Evolutionary conservation across 1,284 basidiomycete species (phyloP).

Genomic region (Dichomitus squalens): DNA sequence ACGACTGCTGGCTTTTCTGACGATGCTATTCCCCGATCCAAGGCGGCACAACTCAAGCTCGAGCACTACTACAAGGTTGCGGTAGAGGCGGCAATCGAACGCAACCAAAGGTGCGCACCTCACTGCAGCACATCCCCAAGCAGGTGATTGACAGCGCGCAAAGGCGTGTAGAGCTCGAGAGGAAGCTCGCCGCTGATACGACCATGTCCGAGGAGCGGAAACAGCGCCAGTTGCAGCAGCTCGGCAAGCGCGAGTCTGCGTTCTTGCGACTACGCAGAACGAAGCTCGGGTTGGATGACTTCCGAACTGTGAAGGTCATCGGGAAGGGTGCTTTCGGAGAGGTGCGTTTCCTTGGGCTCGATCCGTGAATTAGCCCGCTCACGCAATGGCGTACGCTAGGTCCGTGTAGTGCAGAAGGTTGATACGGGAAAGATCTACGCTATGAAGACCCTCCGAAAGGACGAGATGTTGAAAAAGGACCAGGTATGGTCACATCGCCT

Average conservation of each 20-base stretch:
- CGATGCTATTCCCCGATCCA: constrained; percentile 89
- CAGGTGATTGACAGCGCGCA: constrained; percentile 12
- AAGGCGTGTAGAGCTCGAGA: constrained; percentile 93
- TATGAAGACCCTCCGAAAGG: constrained; percentile 98
- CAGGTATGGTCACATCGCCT: constrained; percentile 60
- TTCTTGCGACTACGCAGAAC: constrained; percentile 91
- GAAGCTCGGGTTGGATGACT: constrained; percentile 91
- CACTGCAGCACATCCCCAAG: not conserved
- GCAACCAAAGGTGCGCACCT: constrained; percentile 56
- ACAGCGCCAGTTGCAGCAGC: constrained; percentile 87
- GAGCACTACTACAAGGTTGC: constrained; percentile 98
- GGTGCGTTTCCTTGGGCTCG: constrained; percentile 42
- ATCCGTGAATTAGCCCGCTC: not conserved
- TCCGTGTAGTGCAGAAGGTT: constrained; percentile 93
- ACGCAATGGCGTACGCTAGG: constrained; percentile 46
- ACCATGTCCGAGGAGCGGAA: constrained; percentile 82
- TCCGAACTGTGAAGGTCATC: constrained; percentile 97
- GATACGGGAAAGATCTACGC: constrained; percentile 99
- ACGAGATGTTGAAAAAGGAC: constrained; percentile 99
- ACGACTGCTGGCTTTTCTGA: constrained; percentile 84
- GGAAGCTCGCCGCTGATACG: constrained; percentile 77
- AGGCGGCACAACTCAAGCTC: constrained; percentile 95
- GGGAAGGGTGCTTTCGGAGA: constrained; percentile 99
- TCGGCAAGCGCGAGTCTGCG: constrained; percentile 90
- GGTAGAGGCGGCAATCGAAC: constrained; percentile 84